These are phyloP conservation scores for Babesia caballi DNA, from an alignment of 169 alveolate species.

Conservation along the genomic window DNA sequence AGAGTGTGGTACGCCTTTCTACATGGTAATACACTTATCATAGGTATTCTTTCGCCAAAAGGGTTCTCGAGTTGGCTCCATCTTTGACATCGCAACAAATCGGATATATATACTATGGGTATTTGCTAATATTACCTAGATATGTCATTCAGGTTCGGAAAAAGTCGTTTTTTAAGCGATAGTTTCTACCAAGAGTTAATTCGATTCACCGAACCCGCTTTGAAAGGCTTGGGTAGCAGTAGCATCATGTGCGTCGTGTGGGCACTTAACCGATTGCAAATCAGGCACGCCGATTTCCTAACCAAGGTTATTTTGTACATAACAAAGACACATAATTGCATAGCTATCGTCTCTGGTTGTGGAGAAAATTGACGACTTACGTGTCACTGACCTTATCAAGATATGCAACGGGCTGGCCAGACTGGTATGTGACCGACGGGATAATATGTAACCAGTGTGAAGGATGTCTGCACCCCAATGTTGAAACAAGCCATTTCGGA, in stretches of 20 bases:
- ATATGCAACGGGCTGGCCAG: conserved; percentile 68
- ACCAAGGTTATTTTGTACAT: conserved; percentile 36
- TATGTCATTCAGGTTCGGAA: conserved; percentile 68
- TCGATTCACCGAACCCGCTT: conserved; percentile 53
- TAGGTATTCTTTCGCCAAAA: conserved; percentile 63
- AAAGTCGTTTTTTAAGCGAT: conserved; percentile 68
- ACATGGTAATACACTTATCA: background rate
- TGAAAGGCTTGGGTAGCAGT: conserved; percentile 70
- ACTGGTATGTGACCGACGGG: conserved; percentile 23
- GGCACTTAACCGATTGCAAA: conserved; percentile 73
- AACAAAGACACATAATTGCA: background rate
- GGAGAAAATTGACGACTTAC: conserved; percentile 59
- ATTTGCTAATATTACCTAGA: background rate
- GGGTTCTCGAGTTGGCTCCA: conserved; percentile 71
- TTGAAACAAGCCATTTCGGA: conserved; percentile 61
- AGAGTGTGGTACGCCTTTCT: conserved; percentile 67
- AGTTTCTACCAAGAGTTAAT: conserved; percentile 66
- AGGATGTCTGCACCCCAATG: conserved; percentile 51
- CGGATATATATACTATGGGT: conserved; percentile 83
- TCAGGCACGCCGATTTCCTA: conserved; percentile 37
- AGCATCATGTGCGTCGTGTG: conserved; percentile 82
- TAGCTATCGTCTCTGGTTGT: conserved; percentile 58
- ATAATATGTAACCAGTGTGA: background rate
- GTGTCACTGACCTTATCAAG: conserved; percentile 71
- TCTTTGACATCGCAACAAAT: conserved; percentile 79